Conservation (phyloP, 2,329 filamentous ascomycete genomes). For the Aureobasidium mangrovei region DNA sequence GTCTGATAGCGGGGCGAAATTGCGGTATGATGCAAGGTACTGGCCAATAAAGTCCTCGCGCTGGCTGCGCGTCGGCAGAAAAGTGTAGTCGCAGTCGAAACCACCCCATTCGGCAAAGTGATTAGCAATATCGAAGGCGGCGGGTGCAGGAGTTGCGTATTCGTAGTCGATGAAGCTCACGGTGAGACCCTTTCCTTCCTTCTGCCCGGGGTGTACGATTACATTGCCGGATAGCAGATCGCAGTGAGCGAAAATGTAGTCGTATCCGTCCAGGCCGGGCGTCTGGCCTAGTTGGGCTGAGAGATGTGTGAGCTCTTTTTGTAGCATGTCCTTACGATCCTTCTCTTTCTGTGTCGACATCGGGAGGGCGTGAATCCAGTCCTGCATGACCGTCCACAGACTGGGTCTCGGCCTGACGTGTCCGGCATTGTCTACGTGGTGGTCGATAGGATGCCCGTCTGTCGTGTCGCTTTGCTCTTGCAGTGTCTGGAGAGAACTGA, state of each 20-base stretch:
- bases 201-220: constrained; percentile 49
- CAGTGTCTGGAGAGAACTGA: constrained; percentile 30
- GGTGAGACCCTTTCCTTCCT: constrained; percentile 16
- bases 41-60: constrained; percentile 73
- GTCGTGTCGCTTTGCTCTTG: constrained; percentile 19
- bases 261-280: constrained; percentile 63
- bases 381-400: constrained; percentile 90
- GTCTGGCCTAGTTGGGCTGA: constrained; percentile 65
- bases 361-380: constrained; percentile 85
- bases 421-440: constrained; percentile 35
- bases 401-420: constrained; percentile 64
- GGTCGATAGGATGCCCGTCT: constrained; percentile 18
- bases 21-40: constrained; percentile 66
- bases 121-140: constrained; percentile 93
- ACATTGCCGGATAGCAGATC: constrained; percentile 95
- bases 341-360: constrained; percentile 60
- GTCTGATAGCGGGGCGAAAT: constrained; percentile 23
- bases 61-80: constrained; percentile 68
- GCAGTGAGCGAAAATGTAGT: constrained; percentile 90
- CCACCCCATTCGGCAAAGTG: constrained; percentile 98
- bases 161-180: constrained; percentile 97
- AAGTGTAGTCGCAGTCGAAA: constrained; percentile 84
- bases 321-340: constrained; percentile 57
- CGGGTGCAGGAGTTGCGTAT: constrained; percentile 88
- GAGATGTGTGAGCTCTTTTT: constrained; percentile 64